A percentile compares a stretch with the other conserved stretches of the same genome.
These are phyloP conservation scores for Lactifluus hygrophoroides DNA, from an alignment of 768 basidiomycete genomes.

Conservation along the genomic window DNA sequence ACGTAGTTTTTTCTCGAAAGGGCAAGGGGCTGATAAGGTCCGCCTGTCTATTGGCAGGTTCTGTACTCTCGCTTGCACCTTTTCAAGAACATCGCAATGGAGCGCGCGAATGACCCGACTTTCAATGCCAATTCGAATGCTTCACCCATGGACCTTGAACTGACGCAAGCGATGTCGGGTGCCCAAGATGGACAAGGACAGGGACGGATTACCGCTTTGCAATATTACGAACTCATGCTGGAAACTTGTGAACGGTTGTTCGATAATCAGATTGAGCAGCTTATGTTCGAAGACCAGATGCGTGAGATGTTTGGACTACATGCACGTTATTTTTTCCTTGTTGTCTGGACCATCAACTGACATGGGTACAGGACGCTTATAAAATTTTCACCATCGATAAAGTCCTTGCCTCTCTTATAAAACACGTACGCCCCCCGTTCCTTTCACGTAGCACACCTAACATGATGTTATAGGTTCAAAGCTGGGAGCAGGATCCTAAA, in stretches of 20 bases:
- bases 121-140: conserved; percentile 27
- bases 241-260: conserved; percentile 86
- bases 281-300: conserved; percentile 85
- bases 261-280: conserved; percentile 84
- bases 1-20: conserved; percentile 21
- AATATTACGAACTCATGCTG: conserved; percentile 77
- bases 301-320: conserved; percentile 79
- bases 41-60: conserved; percentile 40
- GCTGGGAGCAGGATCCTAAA: conserved; percentile 56
- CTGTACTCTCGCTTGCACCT: conserved; percentile 71
- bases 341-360: neutral
- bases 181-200: conserved; percentile 20
- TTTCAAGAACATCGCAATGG: conserved; percentile 64
- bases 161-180: conserved; percentile 23
- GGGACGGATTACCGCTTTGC: conserved; percentile 38
- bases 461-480: conserved; percentile 40
- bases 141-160: conserved; percentile 33
- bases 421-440: conserved; percentile 49
- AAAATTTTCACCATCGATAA: conserved; percentile 93
- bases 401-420: conserved; percentile 78
- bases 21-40: neutral
- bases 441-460: neutral
- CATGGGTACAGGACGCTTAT: conserved; percentile 52
- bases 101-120: conserved; percentile 31
- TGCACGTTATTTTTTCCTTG: conserved; percentile 31